Conservation (phyloP, 2,329 filamentous ascomycete genomes). For the Paramyrothecium sp. region DNA sequence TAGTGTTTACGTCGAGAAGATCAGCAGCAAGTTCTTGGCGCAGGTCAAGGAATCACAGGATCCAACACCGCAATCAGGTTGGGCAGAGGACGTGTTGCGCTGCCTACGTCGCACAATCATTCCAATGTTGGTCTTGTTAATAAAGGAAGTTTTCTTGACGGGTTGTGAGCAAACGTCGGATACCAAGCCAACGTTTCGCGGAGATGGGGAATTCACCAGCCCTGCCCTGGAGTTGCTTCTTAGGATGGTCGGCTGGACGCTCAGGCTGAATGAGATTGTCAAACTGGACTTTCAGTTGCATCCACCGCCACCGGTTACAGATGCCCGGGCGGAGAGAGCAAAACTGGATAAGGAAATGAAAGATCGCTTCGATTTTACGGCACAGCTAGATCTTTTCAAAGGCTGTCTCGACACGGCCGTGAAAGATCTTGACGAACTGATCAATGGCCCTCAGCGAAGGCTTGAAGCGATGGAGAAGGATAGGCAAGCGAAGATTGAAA, state of each 20-base stretch:
- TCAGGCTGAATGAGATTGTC: not conserved
- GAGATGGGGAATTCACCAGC: slow-evolving; percentile 15
- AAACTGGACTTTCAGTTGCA: not conserved
- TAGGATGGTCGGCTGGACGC: not conserved
- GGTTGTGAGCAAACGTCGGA: not conserved
- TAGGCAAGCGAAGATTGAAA: not conserved
- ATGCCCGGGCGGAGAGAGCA: not conserved
- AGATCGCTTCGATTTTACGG: too few relatives aligned
- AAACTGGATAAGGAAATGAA: slow-evolving; percentile 1
- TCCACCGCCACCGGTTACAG: too few relatives aligned
- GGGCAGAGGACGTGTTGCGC: slow-evolving; percentile 6
- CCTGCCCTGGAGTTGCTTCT: slow-evolving; percentile 12
- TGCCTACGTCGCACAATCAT: slow-evolving; percentile 17
- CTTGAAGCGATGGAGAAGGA: slow-evolving; percentile 3
- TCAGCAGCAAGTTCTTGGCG: slow-evolving; percentile 5
- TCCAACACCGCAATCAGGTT: not conserved
- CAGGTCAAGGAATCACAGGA: not conserved
- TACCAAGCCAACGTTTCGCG: not conserved
- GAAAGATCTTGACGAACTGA: slow-evolving; percentile 3
- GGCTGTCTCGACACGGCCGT: slow-evolving; percentile 3
- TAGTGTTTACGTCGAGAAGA: slow-evolving; percentile 5
- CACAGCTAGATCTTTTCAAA: not conserved
- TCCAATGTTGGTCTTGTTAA: slow-evolving; percentile 19
- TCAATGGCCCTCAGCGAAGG: slow-evolving; percentile 3
- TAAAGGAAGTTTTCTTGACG: slow-evolving; percentile 17